Evolutionary conservation across 164 flowering plant species (phyloP).

Genomic region (Pachysandra terminalis): DNA sequence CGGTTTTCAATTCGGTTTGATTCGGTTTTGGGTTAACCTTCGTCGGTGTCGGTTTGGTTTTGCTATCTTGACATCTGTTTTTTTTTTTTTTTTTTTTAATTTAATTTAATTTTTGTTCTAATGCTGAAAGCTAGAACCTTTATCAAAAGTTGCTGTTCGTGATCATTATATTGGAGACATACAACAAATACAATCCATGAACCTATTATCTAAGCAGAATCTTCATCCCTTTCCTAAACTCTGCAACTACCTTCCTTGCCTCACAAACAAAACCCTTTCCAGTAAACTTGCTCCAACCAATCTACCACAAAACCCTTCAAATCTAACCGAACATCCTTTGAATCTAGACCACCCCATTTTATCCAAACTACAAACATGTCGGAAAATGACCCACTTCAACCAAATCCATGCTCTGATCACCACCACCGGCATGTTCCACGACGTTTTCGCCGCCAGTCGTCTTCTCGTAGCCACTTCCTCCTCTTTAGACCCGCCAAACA

Average conservation of each 20-base stretch:
- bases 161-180: too few relatives aligned
- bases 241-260: too few relatives aligned
- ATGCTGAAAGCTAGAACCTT: too few relatives aligned
- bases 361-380: slow-evolving; percentile 17
- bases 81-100: too few relatives aligned
- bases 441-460: slow-evolving; percentile 17
- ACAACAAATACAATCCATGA: too few relatives aligned
- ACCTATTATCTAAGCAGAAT: neutral
- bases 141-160: too few relatives aligned
- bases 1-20: too few relatives aligned
- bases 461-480: slow-evolving; percentile 13
- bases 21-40: too few relatives aligned
- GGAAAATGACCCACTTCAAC: slow-evolving; percentile 16
- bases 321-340: neutral
- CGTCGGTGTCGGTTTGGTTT: too few relatives aligned
- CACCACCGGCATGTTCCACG: slow-evolving; percentile 11
- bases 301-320: neutral
- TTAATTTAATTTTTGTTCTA: too few relatives aligned
- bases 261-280: neutral
- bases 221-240: too few relatives aligned
- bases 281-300: neutral
- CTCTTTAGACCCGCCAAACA: slow-evolving; percentile 9
- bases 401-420: slow-evolving; percentile 21
- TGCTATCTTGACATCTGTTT: too few relatives aligned
- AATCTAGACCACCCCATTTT: slow-evolving; percentile 19